Evolutionary conservation across 2,329 filamentous ascomycete genomes (phyloP).

Genomic region (Xylariaceae sp.): DNA sequence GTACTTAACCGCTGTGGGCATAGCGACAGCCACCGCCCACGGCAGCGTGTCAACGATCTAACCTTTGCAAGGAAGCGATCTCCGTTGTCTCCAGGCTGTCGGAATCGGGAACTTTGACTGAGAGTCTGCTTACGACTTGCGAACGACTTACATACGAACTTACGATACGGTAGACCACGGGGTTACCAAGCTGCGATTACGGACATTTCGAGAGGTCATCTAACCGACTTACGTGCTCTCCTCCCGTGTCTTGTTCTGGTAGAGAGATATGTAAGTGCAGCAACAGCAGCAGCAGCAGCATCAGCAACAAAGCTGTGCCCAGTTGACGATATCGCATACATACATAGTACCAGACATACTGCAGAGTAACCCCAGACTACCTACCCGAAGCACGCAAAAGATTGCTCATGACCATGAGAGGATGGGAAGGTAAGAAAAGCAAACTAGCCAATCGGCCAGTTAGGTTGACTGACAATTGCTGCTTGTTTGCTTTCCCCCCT

Average conservation of each 20-base stretch:
- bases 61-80: constrained; percentile 15
- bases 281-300: background rate
- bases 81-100: constrained; percentile 19
- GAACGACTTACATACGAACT: too few relatives aligned
- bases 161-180: too few relatives aligned
- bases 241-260: background rate
- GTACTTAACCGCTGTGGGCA: background rate
- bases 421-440: background rate
- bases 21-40: constrained; percentile 3
- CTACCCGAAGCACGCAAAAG: constrained; percentile 3
- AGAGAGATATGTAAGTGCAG: too few relatives aligned
- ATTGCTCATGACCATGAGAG: background rate
- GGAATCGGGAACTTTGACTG: constrained; percentile 13
- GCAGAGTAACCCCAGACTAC: constrained; percentile 3
- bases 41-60: constrained; percentile 1
- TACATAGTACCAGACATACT: constrained; percentile 6
- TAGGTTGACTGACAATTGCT: background rate
- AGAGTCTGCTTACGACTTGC: background rate
- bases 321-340: background rate
- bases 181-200: background rate
- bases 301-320: background rate
- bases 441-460: background rate
- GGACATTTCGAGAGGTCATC: background rate
- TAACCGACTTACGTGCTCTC: background rate
- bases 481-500: background rate